Conservation (phyloP, 163 green algal species). For the Chlamydomonas reinhardtii region DNA sequence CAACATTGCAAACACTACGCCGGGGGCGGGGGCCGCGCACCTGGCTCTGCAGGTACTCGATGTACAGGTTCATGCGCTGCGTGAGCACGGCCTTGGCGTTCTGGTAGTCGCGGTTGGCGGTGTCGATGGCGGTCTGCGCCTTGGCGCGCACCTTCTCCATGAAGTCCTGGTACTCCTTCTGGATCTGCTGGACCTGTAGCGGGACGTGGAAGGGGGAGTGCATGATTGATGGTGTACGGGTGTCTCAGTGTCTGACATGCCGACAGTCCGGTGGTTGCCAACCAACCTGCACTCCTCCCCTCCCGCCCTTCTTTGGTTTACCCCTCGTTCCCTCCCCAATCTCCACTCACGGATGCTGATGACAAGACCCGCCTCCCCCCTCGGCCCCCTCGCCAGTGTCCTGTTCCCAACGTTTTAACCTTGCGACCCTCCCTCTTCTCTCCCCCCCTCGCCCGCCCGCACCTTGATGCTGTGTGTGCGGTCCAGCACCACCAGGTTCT, state of each 20-base stretch:
- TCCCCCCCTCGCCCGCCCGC: slow-evolving; percentile 11
- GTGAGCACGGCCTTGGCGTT: slow-evolving; percentile 72
- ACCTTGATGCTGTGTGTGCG: slow-evolving; percentile 83
- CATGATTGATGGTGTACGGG: no score
- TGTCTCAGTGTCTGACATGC: no score
- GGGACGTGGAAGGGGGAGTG: no score
- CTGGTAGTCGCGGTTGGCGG: slow-evolving; percentile 78
- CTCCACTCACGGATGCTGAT: neutral
- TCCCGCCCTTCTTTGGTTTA: no score
- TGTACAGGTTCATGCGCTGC: slow-evolving; percentile 75
- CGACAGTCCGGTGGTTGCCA: no score
- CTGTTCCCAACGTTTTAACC: neutral
- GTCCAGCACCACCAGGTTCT: slow-evolving; percentile 85
- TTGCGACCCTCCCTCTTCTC: neutral
- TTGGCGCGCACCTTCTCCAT: slow-evolving; percentile 88
- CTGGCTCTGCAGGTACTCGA: slow-evolving; percentile 71
- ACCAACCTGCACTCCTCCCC: no score
- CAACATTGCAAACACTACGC: no score
- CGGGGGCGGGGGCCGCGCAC: no score
- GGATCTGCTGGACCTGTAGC: slow-evolving; percentile 76
- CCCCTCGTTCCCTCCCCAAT: neutral
- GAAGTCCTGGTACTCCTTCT: slow-evolving; percentile 91
- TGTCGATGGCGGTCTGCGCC: slow-evolving; percentile 83
- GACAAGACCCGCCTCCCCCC: no score
- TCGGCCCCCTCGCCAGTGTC: no score